Evolutionary conservation across 2,329 filamentous ascomycete species (phyloP).

Genomic region (Fusarium mangiferae): DNA sequence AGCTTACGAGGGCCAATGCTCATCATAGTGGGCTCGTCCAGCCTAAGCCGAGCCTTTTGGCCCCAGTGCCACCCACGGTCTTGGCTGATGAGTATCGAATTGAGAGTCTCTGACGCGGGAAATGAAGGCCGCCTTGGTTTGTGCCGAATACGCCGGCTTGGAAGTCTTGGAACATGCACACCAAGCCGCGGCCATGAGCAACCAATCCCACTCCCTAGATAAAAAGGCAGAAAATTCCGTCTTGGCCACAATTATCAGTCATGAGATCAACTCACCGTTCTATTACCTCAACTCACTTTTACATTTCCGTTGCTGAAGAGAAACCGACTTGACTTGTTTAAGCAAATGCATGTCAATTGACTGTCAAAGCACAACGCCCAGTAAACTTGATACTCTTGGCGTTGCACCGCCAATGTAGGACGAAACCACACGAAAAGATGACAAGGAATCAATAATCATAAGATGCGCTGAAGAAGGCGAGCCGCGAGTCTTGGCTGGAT

Average conservation of each 20-base stretch:
- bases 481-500: conserved; percentile 22
- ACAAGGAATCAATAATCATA: conserved; percentile 19
- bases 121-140: conserved; percentile 41
- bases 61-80: conserved; percentile 41
- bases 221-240: conserved; percentile 18
- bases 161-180: conserved; percentile 37
- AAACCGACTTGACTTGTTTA: background rate
- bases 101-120: conserved; percentile 32
- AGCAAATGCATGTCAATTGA: background rate
- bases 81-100: conserved; percentile 41
- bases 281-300: background rate
- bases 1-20: conserved; percentile 31
- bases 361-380: conserved; percentile 26
- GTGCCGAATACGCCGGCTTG: conserved; percentile 44
- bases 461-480: conserved; percentile 2
- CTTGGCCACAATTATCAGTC: conserved; percentile 20
- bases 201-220: conserved; percentile 1
- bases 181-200: conserved; percentile 20
- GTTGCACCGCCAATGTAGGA: conserved; percentile 38
- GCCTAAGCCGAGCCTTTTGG: conserved; percentile 34
- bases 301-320: background rate
- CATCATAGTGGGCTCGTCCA: conserved; percentile 18
- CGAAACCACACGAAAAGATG: conserved; percentile 21
- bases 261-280: background rate
- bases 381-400: conserved; percentile 25